Evolutionary conservation across 768 basidiomycete species (phyloP), one percentile per base, ranked within the genome.

Genomic region (Lactarius deliciosus): DNA sequence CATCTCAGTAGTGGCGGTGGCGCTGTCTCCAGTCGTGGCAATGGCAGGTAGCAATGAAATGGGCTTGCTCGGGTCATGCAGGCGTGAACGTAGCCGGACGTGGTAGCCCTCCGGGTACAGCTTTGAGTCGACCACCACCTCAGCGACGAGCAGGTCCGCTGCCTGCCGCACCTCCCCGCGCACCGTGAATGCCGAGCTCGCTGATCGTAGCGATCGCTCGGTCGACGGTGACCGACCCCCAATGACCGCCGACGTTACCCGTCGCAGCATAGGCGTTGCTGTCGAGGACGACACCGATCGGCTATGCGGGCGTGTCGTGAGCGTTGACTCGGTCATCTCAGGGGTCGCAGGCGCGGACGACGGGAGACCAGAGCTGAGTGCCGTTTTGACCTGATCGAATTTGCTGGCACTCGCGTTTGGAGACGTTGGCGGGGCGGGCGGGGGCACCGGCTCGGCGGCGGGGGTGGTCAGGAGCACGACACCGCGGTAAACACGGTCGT

Each of bases 101-200:
- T 82, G 79, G 68, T 92, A 94, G n/a, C 92, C 92, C 50, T 83
- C 81, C 0, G 89, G 85, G 76, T 91, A 94, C 65, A 91, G 78
- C 74, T 89, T 90, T 63, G 90, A 86, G 76, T 95, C 92, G 32
- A 94, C 81, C 32, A 94, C 83, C 36, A 94, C 73, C 76, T 96
- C 94, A 2, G 85, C 85, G 20, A 94, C 85, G 22, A 94, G 76
- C 56, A 94, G 76, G 74, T 96, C 92, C 60, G 82, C 81, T n/a
- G 81, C 77, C 54, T 82, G 80, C 63, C 80, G 82, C 64, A 88
- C 81, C 71, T 87, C 87, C 47, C 86, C 86, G 58, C 85, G 86
- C 56, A 81, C 64, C 3, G 84, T 87, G 71, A 90, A 89, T 36
- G 83, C 84, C 10, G 87, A 85, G 5, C 84, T 80, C 11, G 83